A percentile compares a stretch with the other conserved stretches of the same genome.
Conservation (phyloP, 1,139 yeast genomes). For the Spencermartinsiella ligniputridi region DNA sequence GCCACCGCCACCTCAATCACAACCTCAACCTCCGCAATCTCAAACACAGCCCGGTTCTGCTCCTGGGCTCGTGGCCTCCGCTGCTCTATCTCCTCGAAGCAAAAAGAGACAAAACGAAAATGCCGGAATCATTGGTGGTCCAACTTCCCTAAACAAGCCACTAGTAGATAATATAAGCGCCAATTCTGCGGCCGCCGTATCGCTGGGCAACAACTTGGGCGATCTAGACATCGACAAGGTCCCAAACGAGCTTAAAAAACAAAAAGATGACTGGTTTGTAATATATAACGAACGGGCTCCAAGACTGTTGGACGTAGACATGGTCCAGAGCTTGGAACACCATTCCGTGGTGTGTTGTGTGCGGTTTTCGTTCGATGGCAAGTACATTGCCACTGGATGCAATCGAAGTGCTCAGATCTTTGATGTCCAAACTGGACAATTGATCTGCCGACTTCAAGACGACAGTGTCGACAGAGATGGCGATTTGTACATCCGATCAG, state of each 20-base stretch:
- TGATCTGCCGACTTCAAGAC: conserved; percentile 82
- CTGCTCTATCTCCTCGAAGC: conserved; percentile 19
- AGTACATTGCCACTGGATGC: conserved; percentile 94
- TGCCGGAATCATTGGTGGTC: conserved; percentile 4
- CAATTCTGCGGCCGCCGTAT: conserved; percentile 24
- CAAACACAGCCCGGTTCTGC: conserved; percentile 14
- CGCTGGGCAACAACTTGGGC: conserved; percentile 55
- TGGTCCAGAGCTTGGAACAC: conserved; percentile 87
- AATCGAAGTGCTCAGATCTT: conserved; percentile 94
- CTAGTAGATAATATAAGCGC: conserved; percentile 6
- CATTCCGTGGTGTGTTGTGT: conserved; percentile 96
- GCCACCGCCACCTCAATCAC: conserved; percentile 14
- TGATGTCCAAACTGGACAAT: conserved; percentile 87
- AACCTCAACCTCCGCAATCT: conserved; percentile 8
- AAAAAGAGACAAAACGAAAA: conserved; percentile 22
- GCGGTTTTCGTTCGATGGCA: conserved; percentile 87
- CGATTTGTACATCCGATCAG: conserved; percentile 89
- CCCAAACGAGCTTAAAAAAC: conserved; percentile 74
- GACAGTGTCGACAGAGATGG: conserved; percentile 55
- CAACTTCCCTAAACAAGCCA: not conserved
- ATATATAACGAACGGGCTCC: conserved; percentile 87
- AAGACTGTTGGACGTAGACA: conserved; percentile 71
- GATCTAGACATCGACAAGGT: conserved; percentile 80
- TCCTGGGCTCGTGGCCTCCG: conserved; percentile 7
- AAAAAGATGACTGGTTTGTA: conserved; percentile 82